These are phyloP conservation scores for Agapanthus africanus DNA, from an alignment of 106 monocot species.

Conservation along the genomic window DNA sequence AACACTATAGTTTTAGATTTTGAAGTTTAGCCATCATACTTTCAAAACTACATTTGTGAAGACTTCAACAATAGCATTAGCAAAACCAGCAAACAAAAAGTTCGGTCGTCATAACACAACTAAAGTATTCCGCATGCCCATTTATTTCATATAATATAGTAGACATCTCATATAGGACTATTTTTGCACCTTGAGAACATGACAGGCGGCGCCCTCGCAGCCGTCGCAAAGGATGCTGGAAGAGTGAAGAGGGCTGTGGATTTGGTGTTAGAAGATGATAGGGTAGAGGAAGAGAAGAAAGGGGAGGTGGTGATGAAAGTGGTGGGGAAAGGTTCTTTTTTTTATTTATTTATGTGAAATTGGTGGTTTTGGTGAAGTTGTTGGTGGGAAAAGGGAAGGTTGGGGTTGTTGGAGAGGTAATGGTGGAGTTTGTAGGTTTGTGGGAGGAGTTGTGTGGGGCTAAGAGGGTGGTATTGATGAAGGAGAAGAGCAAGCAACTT, in stretches of 20 bases:
- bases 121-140: no score
- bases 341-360: background rate
- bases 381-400: conserved; percentile 6
- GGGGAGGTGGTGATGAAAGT: conserved; percentile 15
- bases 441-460: conserved; percentile 7
- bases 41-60: no score
- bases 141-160: no score
- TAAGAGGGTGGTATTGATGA: background rate
- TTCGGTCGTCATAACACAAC: no score
- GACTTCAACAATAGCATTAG: no score
- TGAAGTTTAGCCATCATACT: no score
- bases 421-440: conserved; percentile 7
- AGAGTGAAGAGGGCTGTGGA: conserved; percentile 4
- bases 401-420: conserved; percentile 7
- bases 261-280: background rate
- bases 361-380: conserved; percentile 8
- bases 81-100: no score
- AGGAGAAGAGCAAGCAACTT: no score
- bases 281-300: conserved; percentile 6
- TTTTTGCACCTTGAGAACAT: no score
- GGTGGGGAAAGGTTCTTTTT: conserved; percentile 21
- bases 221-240: background rate
- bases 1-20: no score
- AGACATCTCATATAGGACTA: no score
- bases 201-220: background rate